Percentiles rank a stretch among this genome's conserved stretches.
Conservation (phyloP, 2,329 filamentous ascomycete species). For the Berkeleyomyces basicola region DNA sequence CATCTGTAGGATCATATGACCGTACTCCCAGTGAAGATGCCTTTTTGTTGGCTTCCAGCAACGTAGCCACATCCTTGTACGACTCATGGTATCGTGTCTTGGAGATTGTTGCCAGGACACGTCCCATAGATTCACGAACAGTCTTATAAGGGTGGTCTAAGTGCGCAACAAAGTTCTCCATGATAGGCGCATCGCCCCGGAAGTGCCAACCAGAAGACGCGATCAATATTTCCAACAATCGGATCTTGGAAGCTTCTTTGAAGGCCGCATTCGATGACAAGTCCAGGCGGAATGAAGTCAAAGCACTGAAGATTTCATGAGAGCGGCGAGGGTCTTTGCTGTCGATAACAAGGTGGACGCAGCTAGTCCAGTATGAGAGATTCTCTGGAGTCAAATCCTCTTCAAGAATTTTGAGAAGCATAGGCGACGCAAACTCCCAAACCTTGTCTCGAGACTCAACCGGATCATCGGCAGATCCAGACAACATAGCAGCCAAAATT, state of each 20-base stretch:
- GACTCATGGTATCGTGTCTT: slow-evolving; percentile 89
- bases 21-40: slow-evolving; percentile 69
- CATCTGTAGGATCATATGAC: slow-evolving; percentile 62
- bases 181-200: slow-evolving; percentile 70
- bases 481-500: slow-evolving; percentile 73
- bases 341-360: slow-evolving; percentile 75
- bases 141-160: slow-evolving; percentile 97
- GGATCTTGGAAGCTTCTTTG: slow-evolving; percentile 95
- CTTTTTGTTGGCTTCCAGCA: slow-evolving; percentile 64
- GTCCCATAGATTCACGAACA: slow-evolving; percentile 84
- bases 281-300: slow-evolving; percentile 76
- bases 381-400: slow-evolving; percentile 92
- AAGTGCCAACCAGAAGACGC: slow-evolving; percentile 92
- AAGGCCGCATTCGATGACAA: slow-evolving; percentile 94
- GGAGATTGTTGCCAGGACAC: slow-evolving; percentile 75
- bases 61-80: slow-evolving; percentile 58
- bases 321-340: slow-evolving; percentile 77
- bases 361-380: slow-evolving; percentile 84
- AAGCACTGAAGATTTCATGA: slow-evolving; percentile 68
- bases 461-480: slow-evolving; percentile 63
- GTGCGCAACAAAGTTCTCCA: slow-evolving; percentile 76
- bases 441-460: slow-evolving; percentile 56
- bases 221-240: slow-evolving; percentile 75
- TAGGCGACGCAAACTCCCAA: slow-evolving; percentile 82
- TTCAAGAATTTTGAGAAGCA: slow-evolving; percentile 71